Evolutionary conservation across 2,329 filamentous ascomycete species (phyloP).

Genomic region (Diaporthe amygdali): DNA sequence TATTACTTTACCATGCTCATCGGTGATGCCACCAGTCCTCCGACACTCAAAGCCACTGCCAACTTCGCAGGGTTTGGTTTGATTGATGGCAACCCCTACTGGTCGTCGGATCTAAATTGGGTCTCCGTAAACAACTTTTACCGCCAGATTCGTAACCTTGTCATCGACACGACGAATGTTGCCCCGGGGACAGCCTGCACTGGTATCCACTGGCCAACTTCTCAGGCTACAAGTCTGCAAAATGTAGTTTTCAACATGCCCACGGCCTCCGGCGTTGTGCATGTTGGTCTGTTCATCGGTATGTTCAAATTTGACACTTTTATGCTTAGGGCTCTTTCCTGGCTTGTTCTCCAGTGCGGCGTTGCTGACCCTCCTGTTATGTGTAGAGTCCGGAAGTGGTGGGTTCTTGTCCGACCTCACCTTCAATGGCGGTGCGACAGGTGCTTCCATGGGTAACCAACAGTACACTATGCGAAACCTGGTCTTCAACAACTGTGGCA

Average conservation of each 20-base stretch:
- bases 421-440: constrained; percentile 62
- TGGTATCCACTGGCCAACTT: constrained; percentile 73
- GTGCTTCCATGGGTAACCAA: constrained; percentile 70
- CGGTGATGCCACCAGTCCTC: constrained; percentile 67
- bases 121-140: constrained; percentile 65
- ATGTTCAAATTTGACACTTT: constrained; percentile 34
- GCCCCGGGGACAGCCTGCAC: constrained; percentile 51
- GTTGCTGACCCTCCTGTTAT: neutral
- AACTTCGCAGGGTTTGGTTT: constrained; percentile 55
- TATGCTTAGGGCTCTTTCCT: too few relatives aligned
- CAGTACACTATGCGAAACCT: constrained; percentile 74
- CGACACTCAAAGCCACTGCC: constrained; percentile 59
- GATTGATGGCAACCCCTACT: constrained; percentile 56
- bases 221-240: constrained; percentile 66
- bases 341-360: too few relatives aligned
- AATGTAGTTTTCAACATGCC: constrained; percentile 64
- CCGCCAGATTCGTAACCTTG: constrained; percentile 62
- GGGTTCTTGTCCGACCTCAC: constrained; percentile 58
- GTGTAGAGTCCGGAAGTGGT: constrained; percentile 34
- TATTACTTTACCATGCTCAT: constrained; percentile 83
- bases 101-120: constrained; percentile 49
- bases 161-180: constrained; percentile 62
- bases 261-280: constrained; percentile 51
- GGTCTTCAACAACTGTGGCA: constrained; percentile 63
- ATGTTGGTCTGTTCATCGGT: constrained; percentile 65